phyloP scores from a whole-genome alignment of 345 rosid genomes.

The Camelina laxa region DNA sequence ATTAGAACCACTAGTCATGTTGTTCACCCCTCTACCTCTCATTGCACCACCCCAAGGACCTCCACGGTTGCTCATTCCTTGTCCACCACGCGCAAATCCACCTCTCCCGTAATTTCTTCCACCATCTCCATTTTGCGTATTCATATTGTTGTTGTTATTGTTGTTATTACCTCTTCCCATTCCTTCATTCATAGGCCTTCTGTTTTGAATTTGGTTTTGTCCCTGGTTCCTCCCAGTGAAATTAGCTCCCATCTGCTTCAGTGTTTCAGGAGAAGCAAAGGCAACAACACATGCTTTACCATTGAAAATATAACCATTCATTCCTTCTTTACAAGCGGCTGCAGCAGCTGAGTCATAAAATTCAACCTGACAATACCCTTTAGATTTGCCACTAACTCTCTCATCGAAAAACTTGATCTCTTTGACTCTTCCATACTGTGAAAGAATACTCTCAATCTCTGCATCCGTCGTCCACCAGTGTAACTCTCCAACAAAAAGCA shows the following conservation, averaged over 20 bases:
- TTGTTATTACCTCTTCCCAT: constrained; percentile 61
- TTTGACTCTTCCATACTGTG: constrained; percentile 79
- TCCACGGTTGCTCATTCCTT: constrained; percentile 62
- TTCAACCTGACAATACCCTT: constrained; percentile 91
- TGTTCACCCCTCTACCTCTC: constrained; percentile 75
- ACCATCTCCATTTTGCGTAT: constrained; percentile 70
- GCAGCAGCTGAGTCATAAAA: constrained; percentile 73
- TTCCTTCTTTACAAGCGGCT: constrained; percentile 80
- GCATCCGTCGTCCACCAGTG: constrained; percentile 98
- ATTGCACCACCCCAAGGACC: constrained; percentile 68
- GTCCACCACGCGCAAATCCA: constrained; percentile 77
- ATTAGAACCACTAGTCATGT: constrained; percentile 61
- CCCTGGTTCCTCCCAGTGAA: constrained; percentile 67
- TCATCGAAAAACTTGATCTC: constrained; percentile 88
- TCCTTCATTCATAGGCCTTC: constrained; percentile 74
- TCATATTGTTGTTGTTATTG: constrained; percentile 51
- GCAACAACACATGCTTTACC: constrained; percentile 87
- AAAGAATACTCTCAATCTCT: constrained; percentile 68
- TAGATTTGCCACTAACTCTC: constrained; percentile 87
- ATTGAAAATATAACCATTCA: constrained; percentile 71
- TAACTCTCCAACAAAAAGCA: constrained; percentile 75
- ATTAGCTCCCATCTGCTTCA: constrained; percentile 83
- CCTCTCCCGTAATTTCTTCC: constrained; percentile 82
- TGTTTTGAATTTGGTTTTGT: constrained; percentile 68
- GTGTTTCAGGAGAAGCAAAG: constrained; percentile 81